Evolutionary conservation across 2,329 filamentous ascomycete species (phyloP), one percentile per base, ranked within the genome.

Genomic region (Thelonectria discophora): DNA sequence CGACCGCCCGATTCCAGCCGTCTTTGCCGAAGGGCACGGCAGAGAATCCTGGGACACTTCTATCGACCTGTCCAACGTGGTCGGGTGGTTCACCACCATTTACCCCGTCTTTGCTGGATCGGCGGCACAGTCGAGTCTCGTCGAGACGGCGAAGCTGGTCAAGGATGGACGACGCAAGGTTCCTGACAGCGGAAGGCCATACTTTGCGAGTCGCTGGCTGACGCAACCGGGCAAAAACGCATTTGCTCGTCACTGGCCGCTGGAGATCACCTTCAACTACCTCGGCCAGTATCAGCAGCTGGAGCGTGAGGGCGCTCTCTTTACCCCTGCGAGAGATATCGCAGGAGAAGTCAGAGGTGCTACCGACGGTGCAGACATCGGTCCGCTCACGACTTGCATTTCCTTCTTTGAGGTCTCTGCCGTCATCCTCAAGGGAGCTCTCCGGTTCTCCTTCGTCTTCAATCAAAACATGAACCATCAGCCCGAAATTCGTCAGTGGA

Each of bases 321-420:
- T 75, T 21, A 71, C 61, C 5, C 27, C 62, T 1, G n/a, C 47
- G 1, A 47, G 59, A 0, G 63, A 60, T 0, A 70, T 70, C 12
- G 66, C 66, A 0, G 65, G 65, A 3, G 65, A 67, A 37, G 49
- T 67, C 1, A 67, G 40, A 1, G 55, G 56, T 30, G 66, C 67
- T 1, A 64, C 27, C 1, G 46, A 60, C 3, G 66, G 67, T 1
- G 59, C 66, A 20, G 66, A 69, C 1, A 5, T 69, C 0, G 66
- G 66, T 2, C 40, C 59, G 5, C 1, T 56, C 3, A 58, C 66
- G 6, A 40, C 62, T n/a, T 65, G 66, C 21, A 80, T 83, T n/a
- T 78, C 82, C 0, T 66, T 82, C 1, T 82, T 84, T 20, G 82
- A 84, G 62, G 73, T 83, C 17, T 81, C 78, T 5, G 77, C 80